phyloP scores from a whole-genome alignment of 1,139 yeast species.

The Protomyces lactucae-debilis region DNA sequence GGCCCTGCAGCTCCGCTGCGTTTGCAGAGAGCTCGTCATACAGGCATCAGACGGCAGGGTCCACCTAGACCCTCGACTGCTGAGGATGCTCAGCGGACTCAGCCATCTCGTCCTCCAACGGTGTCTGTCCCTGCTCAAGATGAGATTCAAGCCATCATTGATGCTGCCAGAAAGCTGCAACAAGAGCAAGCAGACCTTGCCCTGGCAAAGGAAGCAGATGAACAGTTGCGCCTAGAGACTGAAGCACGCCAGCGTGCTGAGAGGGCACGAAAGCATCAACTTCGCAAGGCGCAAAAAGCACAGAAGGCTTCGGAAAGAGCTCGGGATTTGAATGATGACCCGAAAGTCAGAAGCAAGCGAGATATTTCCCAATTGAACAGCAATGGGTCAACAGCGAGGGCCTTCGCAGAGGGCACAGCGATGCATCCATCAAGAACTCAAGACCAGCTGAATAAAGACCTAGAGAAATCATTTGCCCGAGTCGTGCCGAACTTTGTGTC shows the following conservation, averaged over 20 bases:
- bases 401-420: not conserved
- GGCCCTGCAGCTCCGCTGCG: not conserved
- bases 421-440: not conserved
- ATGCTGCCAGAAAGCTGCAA: slow-evolving; percentile 42
- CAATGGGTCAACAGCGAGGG: not conserved
- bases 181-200: slow-evolving; percentile 33
- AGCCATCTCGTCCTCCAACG: not conserved
- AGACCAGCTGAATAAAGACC: not conserved
- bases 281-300: slow-evolving; percentile 22
- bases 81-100: not conserved
- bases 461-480: slow-evolving; percentile 52
- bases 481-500: slow-evolving; percentile 75
- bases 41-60: not conserved
- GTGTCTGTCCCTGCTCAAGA: slow-evolving; percentile 32
- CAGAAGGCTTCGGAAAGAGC: not conserved
- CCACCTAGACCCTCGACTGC: not conserved
- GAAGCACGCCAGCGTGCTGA: slow-evolving; percentile 25
- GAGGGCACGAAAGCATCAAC: slow-evolving; percentile 19
- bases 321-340: not conserved
- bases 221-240: slow-evolving; percentile 25
- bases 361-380: not conserved
- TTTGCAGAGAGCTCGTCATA: not conserved
- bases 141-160: slow-evolving; percentile 43
- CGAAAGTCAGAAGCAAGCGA: not conserved
- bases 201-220: slow-evolving; percentile 33